Evolutionary conservation across 108 stramenopile species (phyloP), one percentile per base, ranked within the genome.

Genomic region (Aureococcus anophagefferens): DNA sequence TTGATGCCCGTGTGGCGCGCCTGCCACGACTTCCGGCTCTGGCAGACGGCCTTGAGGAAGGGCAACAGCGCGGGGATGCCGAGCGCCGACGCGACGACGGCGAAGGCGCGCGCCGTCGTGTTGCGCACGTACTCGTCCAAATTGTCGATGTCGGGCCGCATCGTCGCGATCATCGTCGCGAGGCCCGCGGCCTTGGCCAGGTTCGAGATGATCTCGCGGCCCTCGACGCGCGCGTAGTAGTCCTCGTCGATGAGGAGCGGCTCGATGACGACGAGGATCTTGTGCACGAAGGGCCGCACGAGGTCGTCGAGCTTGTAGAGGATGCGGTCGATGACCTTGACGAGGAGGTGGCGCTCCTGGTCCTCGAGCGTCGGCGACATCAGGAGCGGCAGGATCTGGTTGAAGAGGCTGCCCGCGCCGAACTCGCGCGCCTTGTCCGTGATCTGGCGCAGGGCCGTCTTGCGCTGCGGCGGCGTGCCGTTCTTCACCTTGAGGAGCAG

Each of bases 121-220:
- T 98, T 98, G 15, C 98, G 85, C 9, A 97, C 97, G 75, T 96
- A 98, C 72, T 98, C 97, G 78, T 98, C 95, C 3, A 92, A 91
- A 73, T 93, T 92, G 79, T 99, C 98, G 76, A 99, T 96, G 83
- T 99, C 97, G 0, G 98, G 97, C n/a, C 98, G 85, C 95, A 99
- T 96, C 35, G 96, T 96, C 18, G 96, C 93, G 76, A 99, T 96
- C 98, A 99, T 99, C 31, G 96, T 95, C n/a, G 96, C 91, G 4
- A 99, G 79, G 29, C 98, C 98, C 28, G 98, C 98, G 33, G 98
- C 98, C 85, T 99, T 99, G 67, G 95, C 93, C 25, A 99, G 76
- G 79, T 99, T 99, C 68, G 94, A 94, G 70, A 99, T 98, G 77
- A 99, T 97, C 80, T 98, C 97, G 28, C 97, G 81, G 13, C 94